A percentile compares a stretch with the other conserved stretches of the same genome.
These are phyloP conservation scores for Corinectria fuckeliana DNA, from an alignment of 2,329 filamentous ascomycete genomes.

Conservation along the genomic window DNA sequence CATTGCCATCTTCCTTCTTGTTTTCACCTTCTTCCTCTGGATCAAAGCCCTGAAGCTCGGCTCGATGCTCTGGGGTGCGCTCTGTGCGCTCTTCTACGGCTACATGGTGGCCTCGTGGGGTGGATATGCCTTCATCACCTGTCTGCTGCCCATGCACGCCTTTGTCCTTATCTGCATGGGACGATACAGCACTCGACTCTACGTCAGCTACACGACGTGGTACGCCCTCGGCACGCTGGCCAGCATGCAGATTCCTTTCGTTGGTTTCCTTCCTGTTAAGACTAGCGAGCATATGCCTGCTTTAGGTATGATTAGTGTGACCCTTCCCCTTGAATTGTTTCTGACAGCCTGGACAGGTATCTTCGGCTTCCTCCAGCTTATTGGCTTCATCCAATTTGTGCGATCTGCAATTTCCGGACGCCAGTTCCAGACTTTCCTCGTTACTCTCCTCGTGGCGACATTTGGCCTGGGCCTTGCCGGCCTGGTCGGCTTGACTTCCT, in stretches of 20 bases:
- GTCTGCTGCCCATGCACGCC: conserved; percentile 90
- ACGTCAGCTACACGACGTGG: conserved; percentile 98
- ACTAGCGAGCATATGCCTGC: conserved; percentile 99
- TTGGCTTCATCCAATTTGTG: conserved; percentile 90
- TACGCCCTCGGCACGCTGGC: conserved; percentile 94
- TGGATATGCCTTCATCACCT: conserved; percentile 99
- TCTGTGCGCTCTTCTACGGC: conserved; percentile 95
- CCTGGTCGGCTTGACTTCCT: conserved; percentile 85
- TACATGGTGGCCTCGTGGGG: conserved; percentile 99
- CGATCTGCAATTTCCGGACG: conserved; percentile 86
- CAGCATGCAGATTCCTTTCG: conserved; percentile 99
- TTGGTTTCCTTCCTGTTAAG: conserved; percentile 93
- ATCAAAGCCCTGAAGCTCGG: conserved; percentile 98
- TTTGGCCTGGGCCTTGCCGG: conserved; percentile 76
- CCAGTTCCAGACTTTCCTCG: conserved; percentile 92
- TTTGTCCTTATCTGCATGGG: conserved; percentile 98
- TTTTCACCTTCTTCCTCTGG: conserved; percentile 99
- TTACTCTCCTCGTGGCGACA: conserved; percentile 74
- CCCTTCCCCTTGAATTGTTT: neutral
- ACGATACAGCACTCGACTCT: conserved; percentile 89
- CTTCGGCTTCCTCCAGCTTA: conserved; percentile 92
- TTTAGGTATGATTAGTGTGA: conserved; percentile 64
- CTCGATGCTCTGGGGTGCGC: conserved; percentile 93
- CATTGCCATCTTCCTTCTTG: conserved; percentile 97
- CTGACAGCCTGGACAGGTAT: conserved; percentile 65